Evolutionary conservation across 2,329 filamentous ascomycete genomes (phyloP).

Genomic region (Neofusicoccum cordaticola): DNA sequence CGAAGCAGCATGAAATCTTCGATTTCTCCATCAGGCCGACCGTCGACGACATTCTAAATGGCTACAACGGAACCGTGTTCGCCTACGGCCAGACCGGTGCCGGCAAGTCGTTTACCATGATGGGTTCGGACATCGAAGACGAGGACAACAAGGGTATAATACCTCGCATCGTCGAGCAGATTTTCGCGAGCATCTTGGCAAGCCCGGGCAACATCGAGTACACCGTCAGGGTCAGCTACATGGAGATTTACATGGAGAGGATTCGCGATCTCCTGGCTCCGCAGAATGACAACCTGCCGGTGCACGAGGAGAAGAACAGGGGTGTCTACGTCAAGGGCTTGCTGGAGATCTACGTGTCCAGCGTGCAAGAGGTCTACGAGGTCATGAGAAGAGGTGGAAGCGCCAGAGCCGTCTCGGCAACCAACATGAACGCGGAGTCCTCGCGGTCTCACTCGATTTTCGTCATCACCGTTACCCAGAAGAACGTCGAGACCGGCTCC

Average conservation of each 20-base stretch:
- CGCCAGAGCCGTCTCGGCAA: constrained; percentile 87
- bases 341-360: constrained; percentile 91
- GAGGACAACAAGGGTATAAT: constrained; percentile 87
- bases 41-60: constrained; percentile 96
- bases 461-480: constrained; percentile 93
- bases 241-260: constrained; percentile 99
- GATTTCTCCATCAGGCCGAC: constrained; percentile 95
- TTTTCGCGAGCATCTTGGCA: constrained; percentile 90
- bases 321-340: constrained; percentile 97
- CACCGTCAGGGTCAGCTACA: constrained; percentile 97
- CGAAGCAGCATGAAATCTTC: constrained; percentile 89
- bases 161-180: constrained; percentile 94
- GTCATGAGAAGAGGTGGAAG: constrained; percentile 92
- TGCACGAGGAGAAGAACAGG: constrained; percentile 96
- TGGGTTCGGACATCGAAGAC: constrained; percentile 92
- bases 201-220: constrained; percentile 95
- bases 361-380: constrained; percentile 92
- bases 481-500: constrained; percentile 94
- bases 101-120: constrained; percentile 99
- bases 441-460: constrained; percentile 98
- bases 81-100: constrained; percentile 98
- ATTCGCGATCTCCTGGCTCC: constrained; percentile 91
- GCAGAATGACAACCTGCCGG: constrained; percentile 90
- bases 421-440: constrained; percentile 99
- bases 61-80: constrained; percentile 98